Evolutionary conservation across 2,329 filamentous ascomycete genomes (phyloP), one percentile per base, ranked within the genome.

Genomic region (Knufia fluminis): DNA sequence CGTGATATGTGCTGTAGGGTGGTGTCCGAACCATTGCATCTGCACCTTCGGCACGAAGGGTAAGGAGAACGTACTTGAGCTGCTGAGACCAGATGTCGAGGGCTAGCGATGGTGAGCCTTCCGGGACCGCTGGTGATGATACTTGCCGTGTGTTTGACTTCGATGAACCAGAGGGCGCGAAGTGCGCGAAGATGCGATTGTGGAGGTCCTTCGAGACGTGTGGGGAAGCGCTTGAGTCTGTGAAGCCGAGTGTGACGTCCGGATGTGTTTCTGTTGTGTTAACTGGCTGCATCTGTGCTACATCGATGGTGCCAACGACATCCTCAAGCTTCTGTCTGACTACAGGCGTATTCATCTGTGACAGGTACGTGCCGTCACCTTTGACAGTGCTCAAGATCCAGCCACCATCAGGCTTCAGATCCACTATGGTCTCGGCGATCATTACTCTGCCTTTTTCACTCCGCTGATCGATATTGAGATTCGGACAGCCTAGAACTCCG

Each of bases 401-500:
- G 33, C 45, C 45, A 10, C 45, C 45, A 19, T 48, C 45, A 6
- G 19, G 45, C 14, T 7, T 12, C 4, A 31, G 23, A 17, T 48
- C 45, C 2, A 48, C 33, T 14, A 48, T 3, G n/a, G 17, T 31
- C 17, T 48, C 45, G n/a, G 28, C 45, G n/a, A 48, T 39, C 35
- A 28, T 17, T 4, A 48, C 31, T 8, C 33, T 7, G 16, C 45
- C 35, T 4, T 23, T 7, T 20, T 26, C 23, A 28, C 19, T 33
- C 6, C 20, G 20, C 14, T n/a, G 19, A 7, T 39, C 19, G 12
- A 39, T 17, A n/a, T 26, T 32, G 7, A 70, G 68, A 55, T 83
- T 83, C 8, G 80, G 80, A 60, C 77, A 82, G 7, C 75, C 80
- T 36, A 82, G 64, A 2, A 80, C 75, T n/a, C 74, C 78, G 19